A percentile compares a stretch with the other conserved stretches of the same genome.
These are phyloP conservation scores for Plasmodium gaboni DNA, from an alignment of 169 alveolate genomes.

Conservation along the genomic window DNA sequence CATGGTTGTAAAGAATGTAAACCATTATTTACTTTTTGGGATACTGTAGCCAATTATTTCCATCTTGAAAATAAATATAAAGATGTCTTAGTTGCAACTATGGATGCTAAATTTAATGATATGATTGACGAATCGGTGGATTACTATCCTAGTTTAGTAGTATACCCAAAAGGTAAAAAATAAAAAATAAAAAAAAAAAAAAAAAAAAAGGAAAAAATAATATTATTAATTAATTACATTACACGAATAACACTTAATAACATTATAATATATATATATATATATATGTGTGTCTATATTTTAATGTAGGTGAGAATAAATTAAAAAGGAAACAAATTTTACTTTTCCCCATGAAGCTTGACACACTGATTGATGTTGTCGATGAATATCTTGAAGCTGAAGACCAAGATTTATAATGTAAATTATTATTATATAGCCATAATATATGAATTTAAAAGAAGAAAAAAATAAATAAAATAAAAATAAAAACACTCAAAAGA, in stretches of 20 bases:
- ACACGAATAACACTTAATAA: too few species aligned
- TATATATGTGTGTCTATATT: not conserved
- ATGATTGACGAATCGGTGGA: conserved; percentile 54
- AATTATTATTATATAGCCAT: not conserved
- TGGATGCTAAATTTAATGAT: conserved; percentile 73
- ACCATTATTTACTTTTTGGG: conserved; percentile 52
- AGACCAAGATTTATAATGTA: conserved; percentile 8
- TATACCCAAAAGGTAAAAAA: conserved; percentile 58
- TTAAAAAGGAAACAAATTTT: conserved; percentile 36
- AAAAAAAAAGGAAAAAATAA: too few species aligned
- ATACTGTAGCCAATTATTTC: conserved; percentile 32
- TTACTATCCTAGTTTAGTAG: conserved; percentile 38
- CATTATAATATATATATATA: not conserved
- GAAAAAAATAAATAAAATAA: not conserved
- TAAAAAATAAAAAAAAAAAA: not conserved
- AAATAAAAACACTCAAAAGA: conserved; percentile 1
- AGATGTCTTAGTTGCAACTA: conserved; percentile 64
- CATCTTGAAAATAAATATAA: conserved; percentile 48
- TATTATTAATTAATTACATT: too few species aligned
- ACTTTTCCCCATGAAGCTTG: conserved; percentile 55
- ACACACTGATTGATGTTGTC: conserved; percentile 43
- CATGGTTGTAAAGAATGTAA: conserved; percentile 73
- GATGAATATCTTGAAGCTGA: conserved; percentile 44
- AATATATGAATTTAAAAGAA: not conserved
- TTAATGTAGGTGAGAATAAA: conserved; percentile 31